Evolutionary conservation across 306 rosid species (phyloP).

Genomic region (Fagus sylvatica): DNA sequence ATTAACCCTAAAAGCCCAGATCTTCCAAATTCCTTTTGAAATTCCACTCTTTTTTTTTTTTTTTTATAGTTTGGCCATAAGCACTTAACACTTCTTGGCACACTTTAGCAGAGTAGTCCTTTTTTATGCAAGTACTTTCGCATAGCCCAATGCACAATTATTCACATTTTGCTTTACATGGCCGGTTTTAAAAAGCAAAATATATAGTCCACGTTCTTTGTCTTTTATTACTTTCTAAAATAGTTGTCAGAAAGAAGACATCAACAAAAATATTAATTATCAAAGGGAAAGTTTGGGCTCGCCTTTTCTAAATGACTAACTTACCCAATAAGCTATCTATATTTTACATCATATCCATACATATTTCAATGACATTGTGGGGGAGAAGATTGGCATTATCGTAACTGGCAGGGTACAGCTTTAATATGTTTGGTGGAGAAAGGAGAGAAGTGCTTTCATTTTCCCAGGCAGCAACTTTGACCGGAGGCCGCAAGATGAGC

Average conservation of each 20-base stretch:
- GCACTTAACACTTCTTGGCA: not conserved
- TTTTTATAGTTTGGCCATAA: not conserved
- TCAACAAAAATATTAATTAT: not conserved
- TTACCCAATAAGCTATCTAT: not conserved
- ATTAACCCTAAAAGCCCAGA: not conserved
- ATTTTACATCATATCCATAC: not conserved
- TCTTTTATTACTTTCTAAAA: constrained; percentile 36
- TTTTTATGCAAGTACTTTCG: constrained; percentile 36
- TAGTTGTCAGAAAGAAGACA: not conserved
- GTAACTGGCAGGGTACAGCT: not conserved
- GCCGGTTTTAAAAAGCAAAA: constrained; percentile 22
- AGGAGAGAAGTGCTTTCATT: not conserved
- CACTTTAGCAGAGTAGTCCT: constrained; percentile 21
- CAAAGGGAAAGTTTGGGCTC: not conserved
- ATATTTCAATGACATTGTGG: not conserved
- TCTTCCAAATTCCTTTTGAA: not conserved
- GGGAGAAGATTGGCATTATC: not conserved
- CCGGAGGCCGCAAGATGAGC: not conserved
- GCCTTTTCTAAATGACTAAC: constrained; percentile 2
- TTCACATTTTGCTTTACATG: constrained; percentile 36
- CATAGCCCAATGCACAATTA: constrained; percentile 56
- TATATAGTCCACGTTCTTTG: constrained; percentile 23
- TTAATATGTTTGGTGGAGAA: not conserved
- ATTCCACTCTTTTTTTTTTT: not conserved
- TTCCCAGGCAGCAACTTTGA: not conserved